Base-by-base conservation (phyloP, 495 filamentous ascomycete genomes). In the Chaetomium fimeti region DNA sequence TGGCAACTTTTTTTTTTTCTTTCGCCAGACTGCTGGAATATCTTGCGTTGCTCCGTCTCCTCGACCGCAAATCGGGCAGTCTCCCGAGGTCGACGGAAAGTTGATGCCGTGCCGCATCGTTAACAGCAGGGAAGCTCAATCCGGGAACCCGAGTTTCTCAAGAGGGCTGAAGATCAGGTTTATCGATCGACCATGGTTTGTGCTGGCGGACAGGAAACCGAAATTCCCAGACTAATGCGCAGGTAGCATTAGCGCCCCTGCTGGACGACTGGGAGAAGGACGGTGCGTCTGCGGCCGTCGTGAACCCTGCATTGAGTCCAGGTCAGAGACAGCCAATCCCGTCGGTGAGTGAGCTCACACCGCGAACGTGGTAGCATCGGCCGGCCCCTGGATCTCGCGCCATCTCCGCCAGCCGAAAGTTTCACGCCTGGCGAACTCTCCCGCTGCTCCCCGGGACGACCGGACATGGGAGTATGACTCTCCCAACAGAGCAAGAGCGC, bases 381-480 rank as follows among this genome's bases (percentile, higher is more conserved):
- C 40, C 32, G 42, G 29, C 36, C 56, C 45, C 62, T 59, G 54
- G 45, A 53, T 61, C 59, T 53, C 51, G 49, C 47, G 20, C 60
- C 60, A 62, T 56, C 36, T 62, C 52, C 52, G 42, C 49, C 47
- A 52, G 36, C 49, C 60, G 49, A 20, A 25, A 32, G 49, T 55
- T 55, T 61, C 45, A 61, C 13, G 32, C 27, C 29, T 53, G 59
- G 28, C 58, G 29, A 60, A 18, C n/a, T 51, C 45, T 51, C 43
- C 59, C 59, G 47, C 47, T 25, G 15, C 2, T 61, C 45, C 47
- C 59, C 59, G 59, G 47, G 13, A 52, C 1, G 22, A 7, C 24
- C 60, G 60, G 60, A 20, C 25, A 47, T 45, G 25, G 32, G 60
- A 49, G 27, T 18, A 47, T 45, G 25, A 20, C 42, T 54, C 24